Percentiles rank a stretch among this genome's conserved stretches.
phyloP scores from a whole-genome alignment of 495 filamentous ascomycete species.

The Podospora comata region DNA sequence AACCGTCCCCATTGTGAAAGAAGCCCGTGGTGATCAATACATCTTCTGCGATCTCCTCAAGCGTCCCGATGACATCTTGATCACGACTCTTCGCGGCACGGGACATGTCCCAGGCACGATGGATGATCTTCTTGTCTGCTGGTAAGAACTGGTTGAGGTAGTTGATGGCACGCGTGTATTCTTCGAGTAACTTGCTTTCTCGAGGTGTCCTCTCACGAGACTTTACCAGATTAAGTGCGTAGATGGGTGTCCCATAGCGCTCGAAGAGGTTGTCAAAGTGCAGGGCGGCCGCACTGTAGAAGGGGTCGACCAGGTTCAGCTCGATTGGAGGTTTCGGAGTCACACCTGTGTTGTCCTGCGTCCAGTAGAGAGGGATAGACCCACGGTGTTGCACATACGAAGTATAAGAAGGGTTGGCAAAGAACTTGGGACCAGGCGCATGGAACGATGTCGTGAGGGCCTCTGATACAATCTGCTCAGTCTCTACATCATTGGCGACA shows the following conservation, averaged over 20 bases:
- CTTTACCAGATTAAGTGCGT: conserved; percentile 92
- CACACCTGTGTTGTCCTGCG: conserved; percentile 92
- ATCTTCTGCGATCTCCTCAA: conserved; percentile 84
- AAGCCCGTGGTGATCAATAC: conserved; percentile 83
- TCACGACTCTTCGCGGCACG: conserved; percentile 91
- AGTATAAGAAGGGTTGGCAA: conserved; percentile 85
- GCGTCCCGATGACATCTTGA: conserved; percentile 88
- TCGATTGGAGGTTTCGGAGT: conserved; percentile 95
- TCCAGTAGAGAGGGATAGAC: conserved; percentile 96
- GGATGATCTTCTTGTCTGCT: conserved; percentile 74
- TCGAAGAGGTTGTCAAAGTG: conserved; percentile 97
- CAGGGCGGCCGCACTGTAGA: conserved; percentile 90
- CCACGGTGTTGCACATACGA: conserved; percentile 96
- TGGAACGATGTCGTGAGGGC: conserved; percentile 93
- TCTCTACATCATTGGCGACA: conserved; percentile 99
- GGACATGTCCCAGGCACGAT: conserved; percentile 98
- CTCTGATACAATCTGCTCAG: conserved; percentile 96
- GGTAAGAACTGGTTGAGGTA: conserved; percentile 97
- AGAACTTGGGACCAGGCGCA: conserved; percentile 79
- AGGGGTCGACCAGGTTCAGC: conserved; percentile 88
- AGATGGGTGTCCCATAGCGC: conserved; percentile 87
- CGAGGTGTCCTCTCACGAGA: conserved; percentile 83
- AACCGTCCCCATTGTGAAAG: conserved; percentile 82
- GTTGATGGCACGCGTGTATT: conserved; percentile 82
- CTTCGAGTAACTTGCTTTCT: conserved; percentile 84